Conservation (phyloP, 139 green algal species). For the Chlamydomonas incerta region DNA sequence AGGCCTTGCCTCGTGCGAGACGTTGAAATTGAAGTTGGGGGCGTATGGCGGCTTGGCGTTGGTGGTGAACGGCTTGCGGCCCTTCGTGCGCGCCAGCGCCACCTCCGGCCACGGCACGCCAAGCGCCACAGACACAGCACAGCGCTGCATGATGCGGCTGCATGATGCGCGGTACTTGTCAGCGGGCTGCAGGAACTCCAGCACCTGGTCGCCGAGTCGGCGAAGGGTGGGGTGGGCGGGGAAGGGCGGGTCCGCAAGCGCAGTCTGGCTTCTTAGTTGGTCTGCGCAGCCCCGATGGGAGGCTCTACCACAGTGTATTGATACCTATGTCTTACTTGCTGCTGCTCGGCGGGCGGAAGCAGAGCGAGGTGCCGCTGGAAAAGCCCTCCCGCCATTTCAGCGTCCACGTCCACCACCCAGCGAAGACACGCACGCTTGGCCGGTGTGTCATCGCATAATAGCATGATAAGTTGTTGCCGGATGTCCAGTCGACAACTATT, state of each 20-base stretch:
- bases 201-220: too few species aligned
- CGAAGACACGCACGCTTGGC: not conserved
- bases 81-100: not conserved
- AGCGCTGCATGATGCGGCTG: conserved; percentile 38
- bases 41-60: conserved; percentile 17
- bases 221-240: too few species aligned
- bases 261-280: too few species aligned
- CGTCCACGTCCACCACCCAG: conserved; percentile 5
- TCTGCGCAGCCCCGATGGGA: too few species aligned
- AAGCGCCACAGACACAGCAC: not conserved
- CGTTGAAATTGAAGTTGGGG: conserved; percentile 54
- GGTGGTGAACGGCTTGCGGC: conserved; percentile 41
- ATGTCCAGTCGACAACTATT: too few species aligned
- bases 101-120: conserved; percentile 2
- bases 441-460: too few species aligned
- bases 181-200: not conserved
- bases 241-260: too few species aligned
- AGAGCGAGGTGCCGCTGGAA: conserved; percentile 1
- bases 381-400: not conserved
- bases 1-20: conserved; percentile 51
- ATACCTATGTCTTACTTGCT: not conserved
- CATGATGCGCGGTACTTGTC: conserved; percentile 14
- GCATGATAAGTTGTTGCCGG: too few species aligned
- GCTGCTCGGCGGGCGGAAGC: not conserved
- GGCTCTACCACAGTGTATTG: too few species aligned